Evolutionary conservation across 768 basidiomycete genomes (phyloP).

Genomic region (Cystoderma amianthinum): DNA sequence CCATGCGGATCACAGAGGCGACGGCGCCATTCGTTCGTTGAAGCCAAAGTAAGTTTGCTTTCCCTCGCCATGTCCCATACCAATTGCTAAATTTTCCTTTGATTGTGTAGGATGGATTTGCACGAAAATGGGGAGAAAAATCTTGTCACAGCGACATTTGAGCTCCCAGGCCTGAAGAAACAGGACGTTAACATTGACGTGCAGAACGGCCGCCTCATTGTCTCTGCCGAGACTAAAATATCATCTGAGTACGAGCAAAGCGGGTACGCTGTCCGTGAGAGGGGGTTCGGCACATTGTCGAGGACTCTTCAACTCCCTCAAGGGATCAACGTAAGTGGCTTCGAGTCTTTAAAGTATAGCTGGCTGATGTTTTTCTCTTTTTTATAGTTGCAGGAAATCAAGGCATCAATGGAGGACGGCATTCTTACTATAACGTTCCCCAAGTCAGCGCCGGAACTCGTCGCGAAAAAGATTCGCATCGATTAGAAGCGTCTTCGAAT

Average conservation of each 20-base stretch:
- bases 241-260: constrained; percentile 23
- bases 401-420: constrained; percentile 36
- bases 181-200: constrained; percentile 46
- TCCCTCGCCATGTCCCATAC: neutral
- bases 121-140: constrained; percentile 39
- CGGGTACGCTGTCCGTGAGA: constrained; percentile 37
- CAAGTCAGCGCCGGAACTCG: constrained; percentile 25
- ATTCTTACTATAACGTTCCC: constrained; percentile 39
- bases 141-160: constrained; percentile 45
- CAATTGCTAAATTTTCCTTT: neutral
- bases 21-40: neutral
- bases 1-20: neutral
- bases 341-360: neutral
- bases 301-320: constrained; percentile 41
- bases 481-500: neutral
- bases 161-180: constrained; percentile 46
- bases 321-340: constrained; percentile 41
- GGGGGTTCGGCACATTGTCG: constrained; percentile 34
- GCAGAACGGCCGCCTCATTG: constrained; percentile 35
- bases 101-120: constrained; percentile 42
- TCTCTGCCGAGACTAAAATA: constrained; percentile 39
- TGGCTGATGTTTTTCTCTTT: neutral
- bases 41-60: constrained; percentile 4
- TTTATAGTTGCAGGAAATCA: constrained; percentile 21
- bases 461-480: constrained; percentile 27